Conservation (phyloP, 2,329 filamentous ascomycete genomes). For the Sporothrix curviconia region DNA sequence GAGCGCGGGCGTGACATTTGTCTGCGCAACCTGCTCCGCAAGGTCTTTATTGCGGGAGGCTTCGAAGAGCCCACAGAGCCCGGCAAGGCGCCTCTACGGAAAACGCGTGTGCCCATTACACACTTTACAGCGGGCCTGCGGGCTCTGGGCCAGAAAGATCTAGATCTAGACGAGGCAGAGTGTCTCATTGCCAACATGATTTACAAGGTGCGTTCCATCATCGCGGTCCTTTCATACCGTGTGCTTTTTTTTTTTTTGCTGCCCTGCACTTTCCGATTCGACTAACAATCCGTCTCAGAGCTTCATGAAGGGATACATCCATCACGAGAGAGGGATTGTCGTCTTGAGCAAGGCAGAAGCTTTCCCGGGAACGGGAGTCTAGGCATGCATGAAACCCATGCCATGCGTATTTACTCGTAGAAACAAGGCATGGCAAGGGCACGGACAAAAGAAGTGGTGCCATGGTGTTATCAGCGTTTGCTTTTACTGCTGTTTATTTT, state of each 20-base stretch:
- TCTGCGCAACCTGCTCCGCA: slow-evolving; percentile 82
- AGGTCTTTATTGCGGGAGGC: slow-evolving; percentile 80
- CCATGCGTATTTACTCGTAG: no score
- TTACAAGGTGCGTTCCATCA: slow-evolving; percentile 65
- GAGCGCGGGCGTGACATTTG: slow-evolving; percentile 89
- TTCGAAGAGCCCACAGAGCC: slow-evolving; percentile 71
- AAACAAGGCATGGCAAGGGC: no score
- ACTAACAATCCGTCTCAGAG: slow-evolving; percentile 46
- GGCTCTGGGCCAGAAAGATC: slow-evolving; percentile 58
- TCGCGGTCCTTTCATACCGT: background rate
- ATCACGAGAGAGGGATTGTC: slow-evolving; percentile 80
- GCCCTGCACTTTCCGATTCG: background rate
- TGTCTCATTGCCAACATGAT: slow-evolving; percentile 94
- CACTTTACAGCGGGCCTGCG: slow-evolving; percentile 83
- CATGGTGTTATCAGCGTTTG: no score
- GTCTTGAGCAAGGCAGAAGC: slow-evolving; percentile 89
- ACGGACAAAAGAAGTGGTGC: no score
- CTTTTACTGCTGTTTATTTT: no score
- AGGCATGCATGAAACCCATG: no score
- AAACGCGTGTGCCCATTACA: slow-evolving; percentile 71
- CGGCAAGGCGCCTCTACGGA: slow-evolving; percentile 53
- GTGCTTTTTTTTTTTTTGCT: background rate
- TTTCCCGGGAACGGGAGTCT: slow-evolving; percentile 82
- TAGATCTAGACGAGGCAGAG: slow-evolving; percentile 90
- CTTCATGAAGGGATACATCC: slow-evolving; percentile 97